Base-by-base conservation (phyloP, 495 filamentous ascomycete species). In the Aspergillus bridgeri region DNA sequence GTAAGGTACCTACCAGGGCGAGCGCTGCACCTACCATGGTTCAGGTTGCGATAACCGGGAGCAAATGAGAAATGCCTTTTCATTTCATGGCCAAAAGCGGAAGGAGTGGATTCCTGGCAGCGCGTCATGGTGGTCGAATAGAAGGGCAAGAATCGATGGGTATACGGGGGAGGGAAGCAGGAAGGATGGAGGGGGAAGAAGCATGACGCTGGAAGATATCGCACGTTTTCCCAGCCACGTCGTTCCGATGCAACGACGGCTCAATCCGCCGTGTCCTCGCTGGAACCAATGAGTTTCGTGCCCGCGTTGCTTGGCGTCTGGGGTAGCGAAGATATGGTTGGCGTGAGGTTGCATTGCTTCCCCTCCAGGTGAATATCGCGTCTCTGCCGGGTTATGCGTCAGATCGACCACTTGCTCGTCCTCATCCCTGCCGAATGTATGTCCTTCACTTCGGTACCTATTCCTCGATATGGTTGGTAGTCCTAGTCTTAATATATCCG, bases 31-130 rank as follows among this genome's bases (percentile, higher is more conserved):
- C 48, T 68, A 90, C 88, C 90, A 61, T 93, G 88, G 69, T 93
- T 93, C 58, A 94, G 65, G 58, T 91, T 89, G 25, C 75, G 77
- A 65, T 80, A 89, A 1, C 68, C 68, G 0, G 78, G 75, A 49
- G 81, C 81, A 49, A 91, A 86, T 3, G 82, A 74, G 64, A 93
- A 93, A 42, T 89, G 66, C 24, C 81, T 72, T 42, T 74, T 73
- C 69, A 89, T 74, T n/a, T 76, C 65, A 15, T 70, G 70, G 47
- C 83, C 85, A 57, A 83, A 82, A 38, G 51, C 46, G 50, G 22
- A 6, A 13, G 21, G 3, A 18, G 33, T 13, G 33, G 33, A 15
- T 38, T 38, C 33, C 33, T 38, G 33, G 13, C 7, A 15, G 33
- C 33, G 33, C 9, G 33, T 38, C 33, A 38, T 38, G 11, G 1